phyloP scores from a whole-genome alignment of 2,329 filamentous ascomycete genomes.

The Fonsecaea nubica region DNA sequence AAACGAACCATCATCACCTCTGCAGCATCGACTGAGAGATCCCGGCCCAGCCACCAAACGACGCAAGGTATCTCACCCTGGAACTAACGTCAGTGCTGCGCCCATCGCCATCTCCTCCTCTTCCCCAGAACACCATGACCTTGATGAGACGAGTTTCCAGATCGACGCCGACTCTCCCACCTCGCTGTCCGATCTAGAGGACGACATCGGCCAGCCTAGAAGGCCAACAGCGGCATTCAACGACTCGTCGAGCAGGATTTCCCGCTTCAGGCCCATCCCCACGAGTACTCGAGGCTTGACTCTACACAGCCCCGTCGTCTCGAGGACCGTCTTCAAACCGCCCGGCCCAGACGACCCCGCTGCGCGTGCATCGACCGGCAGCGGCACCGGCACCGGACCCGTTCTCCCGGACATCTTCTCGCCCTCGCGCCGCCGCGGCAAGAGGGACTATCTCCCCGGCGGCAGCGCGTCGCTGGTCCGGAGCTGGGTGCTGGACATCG shows the following conservation, averaged over 20 bases:
- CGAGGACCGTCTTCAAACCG: constrained; percentile 25
- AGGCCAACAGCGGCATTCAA: not conserved
- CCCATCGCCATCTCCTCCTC: constrained; percentile 34
- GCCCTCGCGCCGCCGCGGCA: constrained; percentile 37
- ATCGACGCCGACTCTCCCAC: not conserved
- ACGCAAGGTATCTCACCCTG: constrained; percentile 28
- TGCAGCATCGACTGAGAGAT: constrained; percentile 18
- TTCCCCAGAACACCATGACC: constrained; percentile 18
- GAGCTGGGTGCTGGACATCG: constrained; percentile 35
- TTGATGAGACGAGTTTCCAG: constrained; percentile 3
- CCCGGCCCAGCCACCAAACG: constrained; percentile 23
- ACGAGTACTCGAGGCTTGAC: not conserved
- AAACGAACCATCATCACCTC: constrained; percentile 11
- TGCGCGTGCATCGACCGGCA: not conserved
- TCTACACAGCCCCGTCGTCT: constrained; percentile 1
- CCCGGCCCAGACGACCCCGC: not conserved
- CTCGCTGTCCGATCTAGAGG: constrained; percentile 16
- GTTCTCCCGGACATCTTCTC: constrained; percentile 39
- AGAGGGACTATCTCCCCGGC: constrained; percentile 34
- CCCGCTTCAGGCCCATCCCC: constrained; percentile 15
- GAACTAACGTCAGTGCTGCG: not conserved
- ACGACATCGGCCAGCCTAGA: not conserved
- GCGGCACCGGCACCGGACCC: not conserved
- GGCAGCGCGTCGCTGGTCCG: constrained; percentile 35
- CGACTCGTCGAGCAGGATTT: constrained; percentile 8